Conservation (phyloP, 2,329 filamentous ascomycete genomes). For the Dothideomycetes sp. region DNA sequence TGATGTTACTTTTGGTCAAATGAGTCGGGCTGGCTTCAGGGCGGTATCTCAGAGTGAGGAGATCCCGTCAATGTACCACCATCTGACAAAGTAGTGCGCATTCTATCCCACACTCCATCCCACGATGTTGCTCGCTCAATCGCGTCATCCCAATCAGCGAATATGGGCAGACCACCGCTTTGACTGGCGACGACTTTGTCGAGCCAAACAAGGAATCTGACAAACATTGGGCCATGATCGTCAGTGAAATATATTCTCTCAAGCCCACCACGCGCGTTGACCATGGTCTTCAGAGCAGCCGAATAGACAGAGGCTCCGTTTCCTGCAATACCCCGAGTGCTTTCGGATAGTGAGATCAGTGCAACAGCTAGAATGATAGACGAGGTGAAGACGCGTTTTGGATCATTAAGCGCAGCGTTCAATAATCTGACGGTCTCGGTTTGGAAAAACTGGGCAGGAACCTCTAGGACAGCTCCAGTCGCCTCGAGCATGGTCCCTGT, state of each 20-base stretch:
- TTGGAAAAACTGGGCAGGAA: constrained; percentile 1
- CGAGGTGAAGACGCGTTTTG: constrained; percentile 2
- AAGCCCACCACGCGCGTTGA: constrained; percentile 3
- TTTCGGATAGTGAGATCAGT: constrained; percentile 4
- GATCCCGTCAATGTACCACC: too few species aligned
- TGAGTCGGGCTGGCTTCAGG: too few species aligned
- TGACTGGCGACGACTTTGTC: constrained; percentile 4
- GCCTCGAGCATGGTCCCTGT: constrained; percentile 4
- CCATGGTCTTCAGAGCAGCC: neutral
- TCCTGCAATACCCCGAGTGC: neutral
- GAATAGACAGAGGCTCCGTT: neutral
- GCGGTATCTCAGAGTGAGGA: too few species aligned
- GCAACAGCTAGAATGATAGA: constrained; percentile 1
- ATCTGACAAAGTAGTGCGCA: too few species aligned
- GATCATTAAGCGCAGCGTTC: constrained; percentile 2
- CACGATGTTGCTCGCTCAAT: neutral
- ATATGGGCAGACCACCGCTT: constrained; percentile 2
- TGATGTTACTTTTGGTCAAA: too few species aligned
- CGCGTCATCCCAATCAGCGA: neutral
- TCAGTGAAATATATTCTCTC: neutral
- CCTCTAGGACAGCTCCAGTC: neutral
- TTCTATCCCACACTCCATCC: neutral
- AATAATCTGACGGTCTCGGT: neutral
- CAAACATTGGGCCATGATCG: neutral
- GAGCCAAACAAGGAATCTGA: constrained; percentile 3